phyloP scores from a whole-genome alignment of 2,329 filamentous ascomycete genomes.

The Clarireedia hainanense region DNA sequence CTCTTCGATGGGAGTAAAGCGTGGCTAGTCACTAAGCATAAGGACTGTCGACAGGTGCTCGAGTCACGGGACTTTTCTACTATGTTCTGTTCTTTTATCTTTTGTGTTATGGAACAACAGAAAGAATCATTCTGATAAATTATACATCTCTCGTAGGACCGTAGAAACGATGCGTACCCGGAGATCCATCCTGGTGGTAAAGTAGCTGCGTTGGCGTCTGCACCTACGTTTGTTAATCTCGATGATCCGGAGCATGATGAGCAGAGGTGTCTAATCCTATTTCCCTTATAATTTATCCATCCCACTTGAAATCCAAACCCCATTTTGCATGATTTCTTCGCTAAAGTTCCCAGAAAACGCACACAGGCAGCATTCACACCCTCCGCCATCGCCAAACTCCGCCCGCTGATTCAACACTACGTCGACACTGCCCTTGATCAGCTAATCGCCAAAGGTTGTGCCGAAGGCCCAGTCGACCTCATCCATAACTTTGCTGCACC shows the following conservation, averaged over 20 bases:
- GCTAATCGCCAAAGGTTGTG: slow-evolving; percentile 32
- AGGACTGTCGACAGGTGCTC: slow-evolving; percentile 38
- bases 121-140: neutral
- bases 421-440: slow-evolving; percentile 36
- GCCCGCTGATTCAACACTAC: slow-evolving; percentile 40
- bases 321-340: too few relatives aligned
- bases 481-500: slow-evolving; percentile 40
- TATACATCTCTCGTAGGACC: slow-evolving; percentile 25
- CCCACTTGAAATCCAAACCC: neutral
- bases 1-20: slow-evolving; percentile 40
- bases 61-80: slow-evolving; percentile 41
- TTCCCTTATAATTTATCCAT: neutral
- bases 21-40: slow-evolving; percentile 42
- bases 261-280: slow-evolving; percentile 30
- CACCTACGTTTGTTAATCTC: slow-evolving; percentile 45
- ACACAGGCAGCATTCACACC: slow-evolving; percentile 36
- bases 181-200: slow-evolving; percentile 40
- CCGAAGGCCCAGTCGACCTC: slow-evolving; percentile 35
- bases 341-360: slow-evolving; percentile 11
- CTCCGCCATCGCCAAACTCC: slow-evolving; percentile 33
- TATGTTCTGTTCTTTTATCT: neutral
- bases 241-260: slow-evolving; percentile 40
- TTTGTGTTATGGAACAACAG: neutral
- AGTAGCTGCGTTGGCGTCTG: slow-evolving; percentile 37
- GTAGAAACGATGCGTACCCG: slow-evolving; percentile 37